Conservation (phyloP, 2,329 filamentous ascomycete species). For the Kalmusia sp. region DNA sequence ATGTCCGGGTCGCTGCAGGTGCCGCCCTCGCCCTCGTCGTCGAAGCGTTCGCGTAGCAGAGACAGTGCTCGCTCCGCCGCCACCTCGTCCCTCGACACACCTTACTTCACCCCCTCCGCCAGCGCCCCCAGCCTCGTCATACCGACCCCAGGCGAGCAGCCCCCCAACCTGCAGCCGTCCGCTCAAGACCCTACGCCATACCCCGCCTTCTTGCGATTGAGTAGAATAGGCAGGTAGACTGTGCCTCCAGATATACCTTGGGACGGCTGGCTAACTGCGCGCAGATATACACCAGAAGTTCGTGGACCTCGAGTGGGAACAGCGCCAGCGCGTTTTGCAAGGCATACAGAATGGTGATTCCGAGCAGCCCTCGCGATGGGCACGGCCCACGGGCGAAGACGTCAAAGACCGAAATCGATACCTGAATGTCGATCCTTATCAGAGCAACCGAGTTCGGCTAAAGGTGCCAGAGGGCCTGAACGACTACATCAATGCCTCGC, state of each 20-base stretch:
- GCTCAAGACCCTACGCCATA: conserved; percentile 40
- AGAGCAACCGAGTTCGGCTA: conserved; percentile 82
- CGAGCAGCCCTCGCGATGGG: conserved; percentile 62
- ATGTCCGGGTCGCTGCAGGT: conserved; percentile 32
- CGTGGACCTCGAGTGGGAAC: conserved; percentile 66
- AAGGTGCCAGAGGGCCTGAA: conserved; percentile 71
- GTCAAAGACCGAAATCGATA: conserved; percentile 79
- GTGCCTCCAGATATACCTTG: conserved; percentile 29
- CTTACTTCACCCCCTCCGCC: conserved; percentile 34
- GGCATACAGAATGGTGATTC: conserved; percentile 45
- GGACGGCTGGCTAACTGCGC: conserved; percentile 18
- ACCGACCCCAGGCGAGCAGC: conserved; percentile 15
- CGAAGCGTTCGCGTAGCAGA: conserved; percentile 49
- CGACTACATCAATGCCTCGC: conserved; percentile 62
- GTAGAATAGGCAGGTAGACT: conserved; percentile 55
- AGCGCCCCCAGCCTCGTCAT: conserved; percentile 43
- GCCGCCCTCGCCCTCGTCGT: conserved; percentile 44
- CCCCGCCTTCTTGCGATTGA: conserved; percentile 62
- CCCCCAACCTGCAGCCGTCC: conserved; percentile 16
- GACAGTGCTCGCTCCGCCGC: conserved; percentile 41
- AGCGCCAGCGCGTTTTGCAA: conserved; percentile 61
- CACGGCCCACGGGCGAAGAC: conserved; percentile 64
- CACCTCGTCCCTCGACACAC: conserved; percentile 32
- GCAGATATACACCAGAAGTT: conserved; percentile 67
- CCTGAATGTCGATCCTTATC: conserved; percentile 87